These are phyloP conservation scores for Saccharomyces pastorianus DNA, from an alignment of 1,139 yeast genomes.

Conservation along the genomic window DNA sequence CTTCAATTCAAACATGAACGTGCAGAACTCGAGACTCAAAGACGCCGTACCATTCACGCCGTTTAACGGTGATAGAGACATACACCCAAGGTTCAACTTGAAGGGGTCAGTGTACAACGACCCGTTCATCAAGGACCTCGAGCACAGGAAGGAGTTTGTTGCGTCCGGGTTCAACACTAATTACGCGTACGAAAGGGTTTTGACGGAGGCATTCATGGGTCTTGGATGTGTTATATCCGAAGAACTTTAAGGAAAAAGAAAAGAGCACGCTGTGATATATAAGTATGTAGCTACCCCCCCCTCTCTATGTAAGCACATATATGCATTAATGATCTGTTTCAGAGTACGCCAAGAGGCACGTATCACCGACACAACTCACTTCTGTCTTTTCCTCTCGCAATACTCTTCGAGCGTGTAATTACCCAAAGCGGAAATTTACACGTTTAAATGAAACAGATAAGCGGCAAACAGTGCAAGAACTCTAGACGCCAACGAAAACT, in stretches of 20 bases:
- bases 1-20: slow-evolving; percentile 18
- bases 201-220: slow-evolving; percentile 86
- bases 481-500: background rate
- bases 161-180: slow-evolving; percentile 83
- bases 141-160: slow-evolving; percentile 56
- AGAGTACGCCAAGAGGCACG: background rate
- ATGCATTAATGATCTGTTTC: background rate
- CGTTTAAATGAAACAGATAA: background rate
- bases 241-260: slow-evolving; percentile 40
- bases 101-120: slow-evolving; percentile 45
- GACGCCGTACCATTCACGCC: slow-evolving; percentile 71
- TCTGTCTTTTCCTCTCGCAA: background rate
- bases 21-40: slow-evolving; percentile 13
- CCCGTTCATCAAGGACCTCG: slow-evolving; percentile 53
- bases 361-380: too few relatives aligned
- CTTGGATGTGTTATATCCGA: slow-evolving; percentile 68
- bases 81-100: slow-evolving; percentile 38
- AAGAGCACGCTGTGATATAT: slow-evolving; percentile 1
- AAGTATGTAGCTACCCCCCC: background rate
- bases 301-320: background rate
- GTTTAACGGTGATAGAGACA: slow-evolving; percentile 79
- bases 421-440: background rate
- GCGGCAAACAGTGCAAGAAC: background rate
- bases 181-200: slow-evolving; percentile 62
- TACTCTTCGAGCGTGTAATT: background rate